phyloP scores from a whole-genome alignment of 1,284 basidiomycete genomes.

The Singerocomus inundabilis region DNA sequence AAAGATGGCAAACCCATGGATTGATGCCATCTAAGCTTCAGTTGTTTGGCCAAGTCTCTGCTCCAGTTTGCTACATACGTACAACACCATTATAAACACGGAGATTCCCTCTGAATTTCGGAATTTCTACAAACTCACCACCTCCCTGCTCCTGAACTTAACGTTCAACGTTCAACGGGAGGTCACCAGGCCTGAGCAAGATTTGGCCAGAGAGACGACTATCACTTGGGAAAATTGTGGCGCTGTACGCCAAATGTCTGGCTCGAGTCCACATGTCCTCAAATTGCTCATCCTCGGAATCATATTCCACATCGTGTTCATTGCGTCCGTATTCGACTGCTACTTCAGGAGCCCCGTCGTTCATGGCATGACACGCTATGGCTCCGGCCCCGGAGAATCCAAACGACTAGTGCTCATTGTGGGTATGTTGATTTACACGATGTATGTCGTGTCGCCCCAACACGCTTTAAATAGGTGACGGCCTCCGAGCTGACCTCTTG shows the following conservation, averaged over 20 bases:
- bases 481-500: conserved; percentile 80
- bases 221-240: not conserved
- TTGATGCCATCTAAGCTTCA: too few relatives aligned
- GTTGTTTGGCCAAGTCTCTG: too few relatives aligned
- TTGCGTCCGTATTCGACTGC: conserved; percentile 82
- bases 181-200: not conserved
- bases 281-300: conserved; percentile 63
- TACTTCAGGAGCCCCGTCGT: conserved; percentile 85
- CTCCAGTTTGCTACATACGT: too few relatives aligned
- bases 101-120: too few relatives aligned
- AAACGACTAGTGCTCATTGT: conserved; percentile 81
- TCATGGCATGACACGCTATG: conserved; percentile 65
- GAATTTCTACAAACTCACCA: too few relatives aligned
- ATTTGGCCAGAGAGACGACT: not conserved
- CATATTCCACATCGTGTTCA: conserved; percentile 72
- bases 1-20: too few relatives aligned
- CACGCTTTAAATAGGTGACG: conserved; percentile 55
- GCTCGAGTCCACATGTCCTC: conserved; percentile 23
- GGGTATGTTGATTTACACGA: conserved; percentile 43
- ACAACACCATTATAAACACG: too few relatives aligned
- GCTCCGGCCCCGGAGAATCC: conserved; percentile 48
- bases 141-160: too few relatives aligned
- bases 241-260: conserved; percentile 14
- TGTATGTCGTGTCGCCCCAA: not conserved
- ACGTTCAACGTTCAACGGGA: not conserved